A percentile compares a stretch with the other conserved stretches of the same genome.
These are phyloP conservation scores for Ampelomyces quisqualis DNA, from an alignment of 2,329 filamentous ascomycete species.

Conservation along the genomic window DNA sequence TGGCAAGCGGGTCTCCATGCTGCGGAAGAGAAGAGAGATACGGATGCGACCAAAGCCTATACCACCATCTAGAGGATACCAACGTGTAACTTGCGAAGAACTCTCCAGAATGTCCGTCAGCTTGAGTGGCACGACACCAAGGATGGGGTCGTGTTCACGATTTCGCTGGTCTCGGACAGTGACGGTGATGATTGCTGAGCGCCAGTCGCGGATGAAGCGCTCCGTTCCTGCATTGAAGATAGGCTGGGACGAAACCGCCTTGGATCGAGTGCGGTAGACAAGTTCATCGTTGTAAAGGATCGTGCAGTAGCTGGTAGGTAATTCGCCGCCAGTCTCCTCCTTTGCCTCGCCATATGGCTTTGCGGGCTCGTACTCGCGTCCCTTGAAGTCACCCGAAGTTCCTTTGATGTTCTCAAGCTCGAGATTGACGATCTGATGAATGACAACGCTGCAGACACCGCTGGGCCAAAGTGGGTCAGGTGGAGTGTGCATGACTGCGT, in stretches of 20 bases:
- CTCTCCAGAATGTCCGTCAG: constrained; percentile 85
- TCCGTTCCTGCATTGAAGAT: constrained; percentile 98
- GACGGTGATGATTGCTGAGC: constrained; percentile 80
- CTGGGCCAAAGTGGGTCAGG: constrained; percentile 96
- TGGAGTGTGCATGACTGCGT: constrained; percentile 84
- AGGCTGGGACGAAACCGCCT: constrained; percentile 89
- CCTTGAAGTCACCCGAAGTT: constrained; percentile 75
- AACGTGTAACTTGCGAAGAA: constrained; percentile 80
- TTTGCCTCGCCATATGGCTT: constrained; percentile 80
- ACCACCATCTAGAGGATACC: constrained; percentile 96
- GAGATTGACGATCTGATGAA: constrained; percentile 94
- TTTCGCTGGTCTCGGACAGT: constrained; percentile 87
- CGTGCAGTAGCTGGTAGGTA: constrained; percentile 93
- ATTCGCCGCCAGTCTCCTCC: constrained; percentile 74
- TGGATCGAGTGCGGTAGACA: constrained; percentile 89
- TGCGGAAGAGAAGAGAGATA: constrained; percentile 86
- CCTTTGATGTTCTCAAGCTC: constrained; percentile 91
- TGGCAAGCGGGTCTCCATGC: constrained; percentile 82
- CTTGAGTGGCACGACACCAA: constrained; percentile 87
- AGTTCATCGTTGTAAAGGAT: constrained; percentile 87
- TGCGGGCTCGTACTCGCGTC: constrained; percentile 85
- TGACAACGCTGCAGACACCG: constrained; percentile 79
- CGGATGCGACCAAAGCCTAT: constrained; percentile 86
- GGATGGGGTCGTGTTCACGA: constrained; percentile 88
- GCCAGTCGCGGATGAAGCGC: constrained; percentile 89